These are phyloP conservation scores for Puccinia brachypodii DNA, from an alignment of 1,284 basidiomycete species.

Conservation along the genomic window DNA sequence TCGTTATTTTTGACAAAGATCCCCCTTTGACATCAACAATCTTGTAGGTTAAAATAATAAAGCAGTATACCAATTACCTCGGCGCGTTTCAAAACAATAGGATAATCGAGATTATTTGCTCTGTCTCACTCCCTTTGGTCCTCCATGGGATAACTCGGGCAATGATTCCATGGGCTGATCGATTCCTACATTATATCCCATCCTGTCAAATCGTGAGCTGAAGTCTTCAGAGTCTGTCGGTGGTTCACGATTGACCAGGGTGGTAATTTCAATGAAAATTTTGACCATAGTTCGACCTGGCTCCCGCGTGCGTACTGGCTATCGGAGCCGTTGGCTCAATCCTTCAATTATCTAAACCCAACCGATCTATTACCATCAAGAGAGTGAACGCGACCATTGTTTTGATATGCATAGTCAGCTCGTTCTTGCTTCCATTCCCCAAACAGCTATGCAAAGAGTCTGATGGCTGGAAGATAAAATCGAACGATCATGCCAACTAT, in stretches of 20 bases:
- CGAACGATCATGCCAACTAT: neutral
- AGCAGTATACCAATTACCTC: neutral
- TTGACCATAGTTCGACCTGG: slow-evolving; percentile 13
- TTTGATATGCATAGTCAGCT: neutral
- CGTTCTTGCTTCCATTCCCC: slow-evolving; percentile 2
- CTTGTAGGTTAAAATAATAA: neutral
- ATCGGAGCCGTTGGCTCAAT: neutral
- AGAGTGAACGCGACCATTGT: neutral
- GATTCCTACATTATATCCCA: neutral
- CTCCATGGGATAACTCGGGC: neutral
- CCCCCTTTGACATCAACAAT: neutral
- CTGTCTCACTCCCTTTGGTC: slow-evolving; percentile 2
- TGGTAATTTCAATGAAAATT: neutral
- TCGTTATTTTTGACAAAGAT: neutral
- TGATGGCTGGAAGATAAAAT: neutral
- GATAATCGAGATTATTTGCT: neutral
- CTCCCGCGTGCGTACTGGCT: slow-evolving; percentile 9
- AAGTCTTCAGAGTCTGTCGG: neutral
- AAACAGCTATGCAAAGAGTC: slow-evolving; percentile 35
- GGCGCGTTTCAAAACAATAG: neutral
- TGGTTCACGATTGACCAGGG: neutral
- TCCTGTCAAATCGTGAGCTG: slow-evolving; percentile 15
- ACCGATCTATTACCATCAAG: neutral
- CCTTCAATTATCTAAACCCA: neutral
- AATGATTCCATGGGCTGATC: slow-evolving; percentile 12